phyloP scores from a whole-genome alignment of 257 asterid genomes.

The Gentiana dahurica region DNA sequence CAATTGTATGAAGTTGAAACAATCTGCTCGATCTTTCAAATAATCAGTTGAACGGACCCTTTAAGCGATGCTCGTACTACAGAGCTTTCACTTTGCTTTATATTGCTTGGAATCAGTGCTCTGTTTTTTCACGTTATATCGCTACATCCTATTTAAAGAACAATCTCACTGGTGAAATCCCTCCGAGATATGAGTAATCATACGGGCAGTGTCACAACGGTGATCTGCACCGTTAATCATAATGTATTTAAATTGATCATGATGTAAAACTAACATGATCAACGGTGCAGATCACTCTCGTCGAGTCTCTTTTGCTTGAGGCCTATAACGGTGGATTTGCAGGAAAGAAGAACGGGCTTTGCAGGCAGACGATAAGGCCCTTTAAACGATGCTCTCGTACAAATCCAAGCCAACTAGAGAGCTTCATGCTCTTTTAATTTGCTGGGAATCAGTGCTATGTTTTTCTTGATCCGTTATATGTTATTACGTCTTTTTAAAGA shows the following conservation, averaged over 20 bases:
- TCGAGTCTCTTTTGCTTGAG: conserved; percentile 13
- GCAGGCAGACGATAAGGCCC: conserved; percentile 12
- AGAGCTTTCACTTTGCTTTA: conserved; percentile 12
- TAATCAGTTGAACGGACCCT: conserved; percentile 14
- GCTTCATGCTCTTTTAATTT: conserved; percentile 13
- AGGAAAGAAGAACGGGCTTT: conserved; percentile 21
- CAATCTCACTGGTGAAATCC: no score
- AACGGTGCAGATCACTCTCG: no score
- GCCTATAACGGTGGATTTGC: conserved; percentile 16
- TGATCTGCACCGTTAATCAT: no score
- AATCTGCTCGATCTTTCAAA: conserved; percentile 67
- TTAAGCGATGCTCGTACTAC: conserved; percentile 15
- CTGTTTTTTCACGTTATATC: conserved; percentile 12
- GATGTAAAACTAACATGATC: no score
- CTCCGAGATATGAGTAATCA: no score
- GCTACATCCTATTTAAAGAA: conserved; percentile 7
- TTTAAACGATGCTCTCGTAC: conserved; percentile 13
- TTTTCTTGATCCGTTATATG: neutral
- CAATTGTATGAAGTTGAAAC: no score
- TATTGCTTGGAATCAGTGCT: conserved; percentile 5
- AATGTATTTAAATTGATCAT: no score
- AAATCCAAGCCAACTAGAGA: neutral
- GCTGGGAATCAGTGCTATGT: conserved; percentile 6
- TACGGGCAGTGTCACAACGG: no score
- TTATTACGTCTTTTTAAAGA: no score